These are phyloP conservation scores for Tubosaeta sp. DNA, from an alignment of 768 basidiomycete species.

Conservation along the genomic window DNA sequence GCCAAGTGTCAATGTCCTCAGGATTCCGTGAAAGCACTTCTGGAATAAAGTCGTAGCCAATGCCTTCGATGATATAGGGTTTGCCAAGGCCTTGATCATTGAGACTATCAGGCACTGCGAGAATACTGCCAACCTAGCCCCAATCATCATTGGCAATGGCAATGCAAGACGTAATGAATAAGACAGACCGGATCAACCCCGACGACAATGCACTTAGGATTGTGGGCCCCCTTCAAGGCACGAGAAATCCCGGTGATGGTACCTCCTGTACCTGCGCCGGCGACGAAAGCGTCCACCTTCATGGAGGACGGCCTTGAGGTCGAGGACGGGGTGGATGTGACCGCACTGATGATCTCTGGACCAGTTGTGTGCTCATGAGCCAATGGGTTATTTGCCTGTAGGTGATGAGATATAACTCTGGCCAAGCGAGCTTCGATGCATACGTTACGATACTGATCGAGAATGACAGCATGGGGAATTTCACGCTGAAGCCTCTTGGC, in stretches of 20 bases:
- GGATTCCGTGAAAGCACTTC: constrained; percentile 71
- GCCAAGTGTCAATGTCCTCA: constrained; percentile 66
- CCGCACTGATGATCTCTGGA: constrained; percentile 84
- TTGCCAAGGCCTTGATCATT: constrained; percentile 46
- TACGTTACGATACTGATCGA: constrained; percentile 88
- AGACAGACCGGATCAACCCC: constrained; percentile 82
- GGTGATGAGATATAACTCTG: not conserved
- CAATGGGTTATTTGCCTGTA: constrained; percentile 74
- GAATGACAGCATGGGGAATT: constrained; percentile 82
- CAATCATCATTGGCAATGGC: constrained; percentile 6
- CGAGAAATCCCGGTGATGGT: constrained; percentile 86
- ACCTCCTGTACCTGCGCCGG: constrained; percentile 92
- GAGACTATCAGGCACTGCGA: constrained; percentile 66
- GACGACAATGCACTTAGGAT: constrained; percentile 68
- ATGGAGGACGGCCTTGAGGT: constrained; percentile 54
- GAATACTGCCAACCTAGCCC: constrained; percentile 83
- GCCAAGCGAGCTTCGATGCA: constrained; percentile 17
- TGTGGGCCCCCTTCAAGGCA: constrained; percentile 75
- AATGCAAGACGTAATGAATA: not conserved
- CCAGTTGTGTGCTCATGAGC: constrained; percentile 91
- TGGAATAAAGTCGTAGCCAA: constrained; percentile 92
- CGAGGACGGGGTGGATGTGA: constrained; percentile 62
- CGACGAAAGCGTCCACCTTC: constrained; percentile 78
- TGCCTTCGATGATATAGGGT: constrained; percentile 88
- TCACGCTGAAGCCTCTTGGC: constrained; percentile 71